Base-by-base conservation (phyloP, 345 rosid genomes). In the Clarkia xantiana region DNA sequence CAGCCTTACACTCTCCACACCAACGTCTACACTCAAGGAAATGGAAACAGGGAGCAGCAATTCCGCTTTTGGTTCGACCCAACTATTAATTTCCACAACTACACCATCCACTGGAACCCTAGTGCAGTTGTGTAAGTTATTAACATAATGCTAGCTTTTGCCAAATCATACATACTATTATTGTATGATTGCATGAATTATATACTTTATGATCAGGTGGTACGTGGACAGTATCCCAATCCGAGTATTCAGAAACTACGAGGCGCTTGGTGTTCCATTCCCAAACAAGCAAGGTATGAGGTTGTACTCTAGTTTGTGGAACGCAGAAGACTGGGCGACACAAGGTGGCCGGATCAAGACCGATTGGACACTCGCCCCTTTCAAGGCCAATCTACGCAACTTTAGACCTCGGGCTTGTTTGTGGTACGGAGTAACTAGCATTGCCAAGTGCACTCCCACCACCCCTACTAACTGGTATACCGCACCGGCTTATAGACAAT, bases 1-100 rank as follows among this genome's bases (percentile, higher is more conserved):
- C 59, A 83, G 48, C 94, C 96, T 0, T 79, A 72, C 60, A 81
- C 61, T 12, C 55, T 83, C 55, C 84, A 86, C 64, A 78, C 94
- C 60, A 86, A 83, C 60, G 53, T 83, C 45, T 83, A 57, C 49
- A 63, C 75, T 11, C 71, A 72, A 71, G 94, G 90, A 51, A 67
- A 56, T 16, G 87, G 94, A 65, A 70, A 59, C 64, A 62, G 40
- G 43, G 71, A 67, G 20, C 71, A 67, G 23, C 65, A 65, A 14
- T 62, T 67, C 41, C 42, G 46, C 49, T 48, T 56, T 1, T 67
- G 71, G 67, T 67, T 67, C 38, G 71, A 67, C 62, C 67, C 71
- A 10, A 58, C 64, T 67, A 48, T 39, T 46, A 41, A 15, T 0
- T 60, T 38, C 51, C 65, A 58, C 58, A 50, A 47, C 40, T 55